Evolutionary conservation across 164 flowering plant species (phyloP).

Genomic region (Magnolia officinalis): DNA sequence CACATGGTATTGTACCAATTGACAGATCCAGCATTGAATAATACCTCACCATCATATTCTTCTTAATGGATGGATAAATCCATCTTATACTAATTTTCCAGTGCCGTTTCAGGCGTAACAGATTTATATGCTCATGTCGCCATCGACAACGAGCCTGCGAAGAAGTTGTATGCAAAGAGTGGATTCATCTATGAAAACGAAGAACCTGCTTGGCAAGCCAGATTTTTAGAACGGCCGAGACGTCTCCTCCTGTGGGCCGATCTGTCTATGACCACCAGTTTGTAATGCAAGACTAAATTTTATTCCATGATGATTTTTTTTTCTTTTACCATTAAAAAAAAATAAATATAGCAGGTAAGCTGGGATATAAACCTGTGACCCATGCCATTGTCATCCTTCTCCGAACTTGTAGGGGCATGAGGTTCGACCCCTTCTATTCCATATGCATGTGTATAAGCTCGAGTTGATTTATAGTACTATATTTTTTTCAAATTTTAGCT

Average conservation of each 20-base stretch:
- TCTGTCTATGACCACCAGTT: slow-evolving; percentile 21
- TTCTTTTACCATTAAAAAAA: neutral
- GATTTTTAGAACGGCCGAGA: slow-evolving; percentile 73
- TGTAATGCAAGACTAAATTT: slow-evolving; percentile 10
- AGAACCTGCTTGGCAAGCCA: slow-evolving; percentile 93
- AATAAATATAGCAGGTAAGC: neutral
- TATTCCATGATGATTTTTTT: neutral
- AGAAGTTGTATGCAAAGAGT: slow-evolving; percentile 65
- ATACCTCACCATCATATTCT: neutral
- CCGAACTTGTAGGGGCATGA: neutral
- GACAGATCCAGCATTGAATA: neutral
- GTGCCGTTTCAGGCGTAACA: slow-evolving; percentile 59
- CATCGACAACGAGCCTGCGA: slow-evolving; percentile 76
- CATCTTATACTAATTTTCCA: neutral
- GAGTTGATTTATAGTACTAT: neutral
- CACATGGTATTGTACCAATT: neutral
- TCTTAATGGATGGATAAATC: neutral
- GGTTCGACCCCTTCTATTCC: neutral
- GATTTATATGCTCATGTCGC: slow-evolving; percentile 93
- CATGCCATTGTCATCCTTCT: neutral
- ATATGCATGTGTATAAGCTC: neutral
- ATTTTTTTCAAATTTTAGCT: neutral
- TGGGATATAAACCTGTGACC: neutral
- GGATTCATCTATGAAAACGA: slow-evolving; percentile 75
- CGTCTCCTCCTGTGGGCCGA: slow-evolving; percentile 73